Evolutionary conservation across 2,329 filamentous ascomycete species (phyloP), one percentile per base, ranked within the genome.

Genomic region (Fusarium tricinctum): DNA sequence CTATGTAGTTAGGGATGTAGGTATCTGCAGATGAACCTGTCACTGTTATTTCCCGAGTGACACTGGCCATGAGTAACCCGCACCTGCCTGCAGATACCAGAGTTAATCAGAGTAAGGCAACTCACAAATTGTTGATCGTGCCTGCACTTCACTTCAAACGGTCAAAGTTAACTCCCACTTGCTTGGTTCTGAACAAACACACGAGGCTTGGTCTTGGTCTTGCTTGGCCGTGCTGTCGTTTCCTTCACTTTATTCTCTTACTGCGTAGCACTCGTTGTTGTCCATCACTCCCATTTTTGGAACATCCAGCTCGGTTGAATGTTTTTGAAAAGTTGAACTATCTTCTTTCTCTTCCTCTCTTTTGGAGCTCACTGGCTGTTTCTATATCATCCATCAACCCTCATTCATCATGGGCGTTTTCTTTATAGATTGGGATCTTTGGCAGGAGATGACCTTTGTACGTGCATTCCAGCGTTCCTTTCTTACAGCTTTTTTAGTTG

Each of bases 361-460:
- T 35, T 40, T 50, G 47, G 8, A 40, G 32, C 30, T 38, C 26
- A 42, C 33, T 52, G 35, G 12, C 51, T 35, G 42, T 58, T 42
- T 19, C 45, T 58, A 52, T 46, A 56, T 47, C 30, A 42, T 14
- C 58, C 30, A 42, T 14, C 58, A 59, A 40, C 42, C 17, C 54
- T 58, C 64, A 54, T 69, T 58, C 64, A 54, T 69, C 48, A 80
- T 78, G 74, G 74, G 69, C 50, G 77, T 74, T 39, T 92, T 93
- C 78, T 93, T 92, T 79, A 74, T 83, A 42, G 84, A 81, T 49
- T 97, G 93, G 94, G 82, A 86, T 71, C 81, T 96, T 73, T 97
- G 94, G 94, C 88, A 96, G 84, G 89, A 97, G 82, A 90, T 97
- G 89, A 92, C 90, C 53, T 93, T 97, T 82, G 94, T 97, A 82